Evolutionary conservation across 805 yeast genomes (phyloP).

Genomic region (Candida ipomoeae): DNA sequence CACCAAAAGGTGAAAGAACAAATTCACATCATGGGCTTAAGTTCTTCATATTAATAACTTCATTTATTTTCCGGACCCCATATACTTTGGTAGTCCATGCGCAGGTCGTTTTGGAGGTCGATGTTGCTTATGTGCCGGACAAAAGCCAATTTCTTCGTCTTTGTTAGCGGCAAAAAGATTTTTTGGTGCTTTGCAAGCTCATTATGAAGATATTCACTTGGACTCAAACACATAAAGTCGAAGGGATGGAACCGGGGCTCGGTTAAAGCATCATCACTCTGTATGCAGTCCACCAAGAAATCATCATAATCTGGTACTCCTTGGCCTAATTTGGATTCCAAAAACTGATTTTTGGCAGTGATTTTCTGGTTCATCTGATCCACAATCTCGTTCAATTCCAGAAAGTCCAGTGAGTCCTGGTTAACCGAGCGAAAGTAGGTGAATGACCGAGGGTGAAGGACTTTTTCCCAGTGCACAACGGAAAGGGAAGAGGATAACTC

Average conservation of each 20-base stretch:
- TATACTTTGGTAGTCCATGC: not conserved
- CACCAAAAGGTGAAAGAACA: no score
- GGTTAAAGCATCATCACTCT: not conserved
- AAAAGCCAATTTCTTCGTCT: not conserved
- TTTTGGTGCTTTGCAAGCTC: not conserved
- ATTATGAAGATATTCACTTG: not conserved
- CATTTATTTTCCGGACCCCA: not conserved
- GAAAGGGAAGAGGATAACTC: constrained; percentile 5
- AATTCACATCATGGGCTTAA: no score
- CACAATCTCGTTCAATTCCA: constrained; percentile 4
- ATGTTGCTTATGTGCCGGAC: not conserved
- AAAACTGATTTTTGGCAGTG: not conserved
- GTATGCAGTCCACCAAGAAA: not conserved
- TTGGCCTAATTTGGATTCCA: not conserved
- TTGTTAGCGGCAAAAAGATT: not conserved
- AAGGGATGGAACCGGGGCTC: constrained; percentile 6
- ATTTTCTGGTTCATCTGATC: constrained; percentile 8
- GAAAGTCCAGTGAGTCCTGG: not conserved
- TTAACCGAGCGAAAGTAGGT: constrained; percentile 3
- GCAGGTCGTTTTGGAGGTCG: not conserved
- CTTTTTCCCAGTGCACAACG: not conserved
- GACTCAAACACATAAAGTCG: constrained; percentile 6
- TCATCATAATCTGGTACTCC: not conserved
- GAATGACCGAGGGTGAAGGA: constrained; percentile 2
- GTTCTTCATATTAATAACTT: no score